Percentiles rank a stretch among this genome's conserved stretches.
phyloP scores from a whole-genome alignment of 148 eudicot species.

The Amaranthus palmeri region DNA sequence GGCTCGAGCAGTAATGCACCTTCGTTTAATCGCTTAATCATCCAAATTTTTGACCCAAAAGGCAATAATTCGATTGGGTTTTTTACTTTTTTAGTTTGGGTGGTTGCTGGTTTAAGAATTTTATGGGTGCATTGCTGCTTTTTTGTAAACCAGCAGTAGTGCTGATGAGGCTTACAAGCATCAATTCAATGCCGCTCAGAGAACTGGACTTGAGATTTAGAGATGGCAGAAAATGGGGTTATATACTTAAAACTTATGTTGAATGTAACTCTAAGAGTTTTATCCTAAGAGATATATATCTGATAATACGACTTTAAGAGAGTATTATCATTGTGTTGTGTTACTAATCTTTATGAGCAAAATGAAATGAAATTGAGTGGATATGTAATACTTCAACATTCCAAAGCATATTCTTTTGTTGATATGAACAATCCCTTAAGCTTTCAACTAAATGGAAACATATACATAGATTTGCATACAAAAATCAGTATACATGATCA shows the following conservation, averaged over 20 bases:
- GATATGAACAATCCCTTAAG: no score
- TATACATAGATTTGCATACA: no score
- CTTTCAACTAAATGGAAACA: no score
- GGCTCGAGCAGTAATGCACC: conserved; percentile 17
- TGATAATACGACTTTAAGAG: no score
- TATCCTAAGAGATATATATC: background rate
- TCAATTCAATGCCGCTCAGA: conserved; percentile 2
- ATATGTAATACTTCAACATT: background rate
- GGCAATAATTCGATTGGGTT: conserved; percentile 23
- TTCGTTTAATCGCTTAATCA: conserved; percentile 24
- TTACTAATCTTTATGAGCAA: conserved; percentile 2
- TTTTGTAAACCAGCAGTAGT: conserved; percentile 19
- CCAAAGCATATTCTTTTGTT: background rate
- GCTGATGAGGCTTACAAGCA: conserved; percentile 14
- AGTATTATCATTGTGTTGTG: background rate
- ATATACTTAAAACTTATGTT: conserved; percentile 9
- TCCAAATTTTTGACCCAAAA: conserved; percentile 26
- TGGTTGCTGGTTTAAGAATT: conserved; percentile 10
- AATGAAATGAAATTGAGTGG: background rate
- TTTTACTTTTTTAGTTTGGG: conserved; percentile 4
- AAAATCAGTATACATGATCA: no score
- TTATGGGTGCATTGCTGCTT: conserved; percentile 17
- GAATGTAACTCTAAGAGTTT: conserved; percentile 4
- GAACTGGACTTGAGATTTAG: background rate
- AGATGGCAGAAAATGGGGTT: background rate